A percentile compares a stretch with the other conserved stretches of the same genome.
Conservation (phyloP, 1,284 basidiomycete genomes). For the Boletellus deceptivus region DNA sequence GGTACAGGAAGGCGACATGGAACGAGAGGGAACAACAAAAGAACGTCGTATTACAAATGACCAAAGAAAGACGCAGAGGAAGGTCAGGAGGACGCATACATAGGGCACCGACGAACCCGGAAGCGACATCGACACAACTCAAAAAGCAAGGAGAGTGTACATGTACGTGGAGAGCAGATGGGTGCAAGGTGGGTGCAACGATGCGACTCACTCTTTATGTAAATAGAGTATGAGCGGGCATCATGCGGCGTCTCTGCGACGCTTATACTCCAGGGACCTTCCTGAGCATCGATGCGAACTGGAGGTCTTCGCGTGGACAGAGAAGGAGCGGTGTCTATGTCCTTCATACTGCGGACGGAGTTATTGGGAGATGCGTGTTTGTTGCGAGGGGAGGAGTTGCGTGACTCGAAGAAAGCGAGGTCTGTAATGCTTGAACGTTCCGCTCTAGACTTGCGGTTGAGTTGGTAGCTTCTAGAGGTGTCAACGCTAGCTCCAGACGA, state of each 20-base stretch:
- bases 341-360: constrained; percentile 38
- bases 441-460: constrained; percentile 27
- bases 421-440: constrained; percentile 37
- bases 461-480: constrained; percentile 26
- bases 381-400: constrained; percentile 28
- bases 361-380: constrained; percentile 31
- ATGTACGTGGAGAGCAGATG: constrained; percentile 20
- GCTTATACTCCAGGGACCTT: constrained; percentile 72
- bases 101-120: constrained; percentile 28
- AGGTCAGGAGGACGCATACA: constrained; percentile 15
- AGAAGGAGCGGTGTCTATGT: constrained; percentile 36
- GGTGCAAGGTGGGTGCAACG: constrained; percentile 28
- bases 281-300: constrained; percentile 56
- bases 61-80: constrained; percentile 16
- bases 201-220: constrained; percentile 62
- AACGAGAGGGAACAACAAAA: constrained; percentile 15
- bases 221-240: constrained; percentile 58
- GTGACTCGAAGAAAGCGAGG: constrained; percentile 38
- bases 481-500: constrained; percentile 34
- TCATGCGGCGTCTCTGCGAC: constrained; percentile 69
- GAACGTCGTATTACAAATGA: constrained; percentile 15
- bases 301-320: constrained; percentile 37
- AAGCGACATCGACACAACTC: constrained; percentile 22
- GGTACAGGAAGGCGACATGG: constrained; percentile 9
- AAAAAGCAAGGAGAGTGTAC: constrained; percentile 23